These are phyloP conservation scores for Coemansia sp. DNA, from an alignment of 192 early-diverging fungal genomes.

Conservation along the genomic window DNA sequence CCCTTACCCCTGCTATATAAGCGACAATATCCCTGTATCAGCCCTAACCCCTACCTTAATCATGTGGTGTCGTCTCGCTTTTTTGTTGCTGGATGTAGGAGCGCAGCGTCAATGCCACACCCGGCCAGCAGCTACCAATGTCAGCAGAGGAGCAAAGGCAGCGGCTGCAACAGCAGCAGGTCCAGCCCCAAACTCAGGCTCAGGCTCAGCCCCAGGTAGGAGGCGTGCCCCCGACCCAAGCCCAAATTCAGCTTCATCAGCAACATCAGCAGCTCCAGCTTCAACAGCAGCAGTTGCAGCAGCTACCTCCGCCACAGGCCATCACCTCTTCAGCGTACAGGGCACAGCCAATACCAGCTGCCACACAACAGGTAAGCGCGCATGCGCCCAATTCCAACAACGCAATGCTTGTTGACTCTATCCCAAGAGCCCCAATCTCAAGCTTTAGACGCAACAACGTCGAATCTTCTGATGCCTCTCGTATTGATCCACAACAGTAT, in stretches of 20 bases:
- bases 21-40: no score
- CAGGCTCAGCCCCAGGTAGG: background rate
- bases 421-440: constrained; percentile 28
- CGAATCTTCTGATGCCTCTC: constrained; percentile 30
- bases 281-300: constrained; percentile 25
- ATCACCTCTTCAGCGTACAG: constrained; percentile 42
- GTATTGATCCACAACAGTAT: constrained; percentile 44
- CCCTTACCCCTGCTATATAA: background rate
- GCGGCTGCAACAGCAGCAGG: constrained; percentile 17
- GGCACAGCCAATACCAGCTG: constrained; percentile 34
- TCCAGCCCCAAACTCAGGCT: constrained; percentile 6
- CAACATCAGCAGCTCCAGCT: constrained; percentile 30
- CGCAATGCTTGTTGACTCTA: constrained; percentile 15
- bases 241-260: constrained; percentile 12
- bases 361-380: constrained; percentile 52
- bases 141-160: constrained; percentile 43
- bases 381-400: constrained; percentile 25
- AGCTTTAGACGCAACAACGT: constrained; percentile 50
- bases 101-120: constrained; percentile 22
- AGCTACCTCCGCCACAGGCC: constrained; percentile 29
- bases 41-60: background rate
- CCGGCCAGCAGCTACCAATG: constrained; percentile 28
- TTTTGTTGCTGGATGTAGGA: constrained; percentile 23
- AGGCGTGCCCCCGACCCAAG: constrained; percentile 4
- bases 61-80: background rate